Percentiles rank a stretch among this genome's conserved stretches.
Conservation (phyloP, 768 basidiomycete genomes). For the Postia placenta region DNA sequence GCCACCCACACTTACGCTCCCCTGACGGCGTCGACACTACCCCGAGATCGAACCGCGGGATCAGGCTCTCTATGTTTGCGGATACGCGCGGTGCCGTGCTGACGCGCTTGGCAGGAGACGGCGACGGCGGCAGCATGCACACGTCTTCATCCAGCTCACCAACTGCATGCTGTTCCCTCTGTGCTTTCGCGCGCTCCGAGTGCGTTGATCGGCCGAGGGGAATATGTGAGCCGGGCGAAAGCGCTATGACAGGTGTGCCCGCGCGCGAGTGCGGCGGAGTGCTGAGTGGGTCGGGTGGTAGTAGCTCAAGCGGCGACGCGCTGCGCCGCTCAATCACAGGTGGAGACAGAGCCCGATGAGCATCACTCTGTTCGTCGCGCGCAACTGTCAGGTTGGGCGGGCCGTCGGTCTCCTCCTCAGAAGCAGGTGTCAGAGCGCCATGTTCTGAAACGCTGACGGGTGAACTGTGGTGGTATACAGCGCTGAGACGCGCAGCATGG, state of each 20-base stretch:
- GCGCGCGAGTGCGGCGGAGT: constrained; percentile 12
- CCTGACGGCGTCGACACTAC: too few relatives aligned
- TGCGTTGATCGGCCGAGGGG: constrained; percentile 35
- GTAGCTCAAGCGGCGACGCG: too few relatives aligned
- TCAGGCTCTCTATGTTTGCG: constrained; percentile 22
- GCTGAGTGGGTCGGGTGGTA: not conserved
- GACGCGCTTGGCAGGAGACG: constrained; percentile 34
- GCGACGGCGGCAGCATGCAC: constrained; percentile 42
- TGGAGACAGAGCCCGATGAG: too few relatives aligned
- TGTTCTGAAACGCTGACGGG: constrained; percentile 12
- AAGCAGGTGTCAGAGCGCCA: too few relatives aligned
- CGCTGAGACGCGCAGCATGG: constrained; percentile 49
- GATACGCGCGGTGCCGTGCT: constrained; percentile 10
- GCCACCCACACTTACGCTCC: too few relatives aligned
- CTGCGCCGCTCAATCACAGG: too few relatives aligned
- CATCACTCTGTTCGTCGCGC: too few relatives aligned
- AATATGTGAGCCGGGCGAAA: constrained; percentile 21
- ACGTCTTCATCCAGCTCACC: constrained; percentile 31
- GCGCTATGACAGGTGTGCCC: constrained; percentile 11
- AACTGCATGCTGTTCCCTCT: constrained; percentile 9
- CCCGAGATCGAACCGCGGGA: constrained; percentile 29
- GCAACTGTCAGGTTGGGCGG: not conserved
- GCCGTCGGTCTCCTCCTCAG: not conserved
- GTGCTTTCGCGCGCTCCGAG: constrained; percentile 28
- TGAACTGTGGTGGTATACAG: constrained; percentile 30